A percentile compares a stretch with the other conserved stretches of the same genome.
These are phyloP conservation scores for Monosporascus sp. DNA, from an alignment of 2,329 filamentous ascomycete genomes.

Conservation along the genomic window DNA sequence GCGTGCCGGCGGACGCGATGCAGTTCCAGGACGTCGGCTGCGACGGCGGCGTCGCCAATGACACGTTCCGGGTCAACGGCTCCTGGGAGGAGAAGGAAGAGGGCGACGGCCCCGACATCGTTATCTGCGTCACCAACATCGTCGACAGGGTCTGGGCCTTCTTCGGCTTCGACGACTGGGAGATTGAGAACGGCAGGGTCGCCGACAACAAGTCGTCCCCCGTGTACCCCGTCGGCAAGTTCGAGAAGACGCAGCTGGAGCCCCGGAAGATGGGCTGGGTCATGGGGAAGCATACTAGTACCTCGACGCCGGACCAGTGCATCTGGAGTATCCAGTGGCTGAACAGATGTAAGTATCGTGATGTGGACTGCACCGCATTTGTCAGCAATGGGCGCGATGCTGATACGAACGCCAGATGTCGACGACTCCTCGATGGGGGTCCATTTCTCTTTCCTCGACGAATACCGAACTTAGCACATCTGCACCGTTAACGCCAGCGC, in stretches of 20 bases:
- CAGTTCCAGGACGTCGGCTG: slow-evolving; percentile 1
- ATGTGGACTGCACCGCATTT: too few species aligned
- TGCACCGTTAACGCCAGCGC: background rate
- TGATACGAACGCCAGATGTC: background rate
- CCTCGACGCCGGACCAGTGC: background rate
- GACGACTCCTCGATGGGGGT: background rate
- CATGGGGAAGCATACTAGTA: background rate
- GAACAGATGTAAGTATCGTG: background rate
- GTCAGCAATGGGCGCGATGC: too few species aligned
- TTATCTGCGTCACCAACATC: slow-evolving; percentile 3
- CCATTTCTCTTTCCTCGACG: background rate
- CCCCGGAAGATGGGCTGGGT: background rate
- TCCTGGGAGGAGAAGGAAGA: background rate
- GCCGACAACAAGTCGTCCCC: background rate
- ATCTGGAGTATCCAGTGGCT: background rate
- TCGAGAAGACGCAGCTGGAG: background rate
- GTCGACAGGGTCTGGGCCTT: background rate
- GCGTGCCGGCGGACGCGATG: background rate
- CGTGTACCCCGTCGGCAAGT: slow-evolving; percentile 1
- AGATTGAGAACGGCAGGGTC: background rate
- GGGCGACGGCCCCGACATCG: background rate
- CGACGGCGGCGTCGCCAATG: background rate
- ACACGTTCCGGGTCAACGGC: slow-evolving; percentile 3
- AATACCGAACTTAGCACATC: background rate
- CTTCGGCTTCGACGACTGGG: slow-evolving; percentile 5